Conservation (phyloP, 2,329 filamentous ascomycete species). For the Fusarium guadeloupense region DNA sequence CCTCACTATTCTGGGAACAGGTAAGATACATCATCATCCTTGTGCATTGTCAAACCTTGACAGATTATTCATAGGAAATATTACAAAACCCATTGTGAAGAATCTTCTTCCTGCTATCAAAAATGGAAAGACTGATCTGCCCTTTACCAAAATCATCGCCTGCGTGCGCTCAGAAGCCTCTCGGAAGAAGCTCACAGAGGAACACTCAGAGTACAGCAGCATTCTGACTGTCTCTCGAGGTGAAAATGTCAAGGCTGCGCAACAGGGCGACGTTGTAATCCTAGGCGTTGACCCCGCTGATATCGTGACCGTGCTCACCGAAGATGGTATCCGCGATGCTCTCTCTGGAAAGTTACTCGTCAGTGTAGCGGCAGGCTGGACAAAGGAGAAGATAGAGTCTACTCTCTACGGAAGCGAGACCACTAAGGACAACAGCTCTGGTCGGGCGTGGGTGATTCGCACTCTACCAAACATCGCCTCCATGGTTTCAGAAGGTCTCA, state of each 20-base stretch:
- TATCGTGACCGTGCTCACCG: constrained; percentile 50
- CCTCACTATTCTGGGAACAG: constrained; percentile 41
- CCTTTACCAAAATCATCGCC: constrained; percentile 42
- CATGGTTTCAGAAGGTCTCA: constrained; percentile 46
- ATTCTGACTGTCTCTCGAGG: constrained; percentile 44
- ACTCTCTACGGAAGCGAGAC: constrained; percentile 46
- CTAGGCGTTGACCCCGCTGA: constrained; percentile 59
- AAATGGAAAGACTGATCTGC: constrained; percentile 13
- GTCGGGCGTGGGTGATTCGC: constrained; percentile 42
- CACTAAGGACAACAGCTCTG: constrained; percentile 9
- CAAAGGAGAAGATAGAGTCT: constrained; percentile 50
- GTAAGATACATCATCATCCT: not conserved
- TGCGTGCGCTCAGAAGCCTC: constrained; percentile 46
- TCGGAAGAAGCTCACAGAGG: constrained; percentile 27
- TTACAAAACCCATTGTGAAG: constrained; percentile 46
- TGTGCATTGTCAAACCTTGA: not conserved
- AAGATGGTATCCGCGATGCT: constrained; percentile 50
- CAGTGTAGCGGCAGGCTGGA: constrained; percentile 62
- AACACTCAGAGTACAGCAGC: constrained; percentile 29
- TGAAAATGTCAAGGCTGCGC: constrained; percentile 48
- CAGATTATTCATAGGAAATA: constrained; percentile 39
- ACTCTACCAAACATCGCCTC: constrained; percentile 51
- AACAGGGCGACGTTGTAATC: constrained; percentile 53
- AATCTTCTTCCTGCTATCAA: constrained; percentile 26
- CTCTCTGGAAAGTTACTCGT: constrained; percentile 58